These are phyloP conservation scores for Udeniomyces megalosporus DNA, from an alignment of 768 basidiomycete species.

Conservation along the genomic window DNA sequence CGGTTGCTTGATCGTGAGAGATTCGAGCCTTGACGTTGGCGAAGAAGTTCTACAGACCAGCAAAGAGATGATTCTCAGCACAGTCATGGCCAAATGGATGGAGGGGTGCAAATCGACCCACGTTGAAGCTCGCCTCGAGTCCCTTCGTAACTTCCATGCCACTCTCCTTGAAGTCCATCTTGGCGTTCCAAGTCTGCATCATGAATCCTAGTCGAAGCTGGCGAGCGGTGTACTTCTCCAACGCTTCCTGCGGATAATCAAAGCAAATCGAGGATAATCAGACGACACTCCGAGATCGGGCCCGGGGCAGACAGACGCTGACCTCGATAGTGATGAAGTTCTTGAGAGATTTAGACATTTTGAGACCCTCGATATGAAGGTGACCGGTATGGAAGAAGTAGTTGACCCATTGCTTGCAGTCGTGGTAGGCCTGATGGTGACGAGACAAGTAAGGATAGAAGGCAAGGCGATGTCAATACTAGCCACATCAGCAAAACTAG, in stretches of 20 bases:
- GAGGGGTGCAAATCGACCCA: too few species aligned
- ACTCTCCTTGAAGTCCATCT: conserved; percentile 84
- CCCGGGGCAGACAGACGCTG: background rate
- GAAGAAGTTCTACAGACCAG: conserved; percentile 80
- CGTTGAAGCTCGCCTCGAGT: conserved; percentile 70
- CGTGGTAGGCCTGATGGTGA: conserved; percentile 66
- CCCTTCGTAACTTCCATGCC: conserved; percentile 69
- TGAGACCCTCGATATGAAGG: conserved; percentile 90
- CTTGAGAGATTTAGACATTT: conserved; percentile 98
- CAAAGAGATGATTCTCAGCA: too few species aligned
- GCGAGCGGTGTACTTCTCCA: conserved; percentile 63
- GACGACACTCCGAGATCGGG: background rate
- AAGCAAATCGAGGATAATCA: background rate
- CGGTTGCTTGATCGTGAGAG: conserved; percentile 34
- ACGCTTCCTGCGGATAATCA: conserved; percentile 49
- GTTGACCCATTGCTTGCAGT: conserved; percentile 86
- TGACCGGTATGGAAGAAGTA: conserved; percentile 98
- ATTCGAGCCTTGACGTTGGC: conserved; percentile 66
- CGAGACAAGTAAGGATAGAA: background rate
- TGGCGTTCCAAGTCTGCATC: conserved; percentile 76
- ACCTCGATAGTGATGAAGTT: conserved; percentile 86
- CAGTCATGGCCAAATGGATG: too few species aligned
- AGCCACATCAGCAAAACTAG: background rate
- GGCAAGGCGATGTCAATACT: background rate
- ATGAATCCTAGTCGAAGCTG: conserved; percentile 86